Percentiles rank a stretch among this genome's conserved stretches.
These are phyloP conservation scores for Diversispora epigaea DNA, from an alignment of 192 early-diverging fungal genomes.

Conservation along the genomic window DNA sequence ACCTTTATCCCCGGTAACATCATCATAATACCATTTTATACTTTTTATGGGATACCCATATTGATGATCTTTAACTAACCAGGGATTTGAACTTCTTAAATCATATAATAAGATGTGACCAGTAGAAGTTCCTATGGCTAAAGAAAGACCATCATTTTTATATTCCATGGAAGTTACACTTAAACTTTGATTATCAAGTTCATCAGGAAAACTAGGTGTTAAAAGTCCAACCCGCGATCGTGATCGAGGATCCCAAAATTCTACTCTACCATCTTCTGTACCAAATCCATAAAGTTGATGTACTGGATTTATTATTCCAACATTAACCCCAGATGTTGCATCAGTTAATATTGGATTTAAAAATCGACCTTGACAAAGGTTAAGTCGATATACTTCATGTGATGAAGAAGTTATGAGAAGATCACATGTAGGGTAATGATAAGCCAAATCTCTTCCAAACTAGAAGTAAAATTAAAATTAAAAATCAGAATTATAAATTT, in stretches of 20 bases:
- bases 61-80: constrained; percentile 94
- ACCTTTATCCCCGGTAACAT: constrained; percentile 49
- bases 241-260: constrained; percentile 95
- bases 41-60: constrained; percentile 92
- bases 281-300: constrained; percentile 93
- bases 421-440: constrained; percentile 91
- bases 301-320: constrained; percentile 79
- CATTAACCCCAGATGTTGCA: constrained; percentile 66
- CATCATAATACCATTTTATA: constrained; percentile 71
- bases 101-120: constrained; percentile 94
- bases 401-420: constrained; percentile 78
- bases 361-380: constrained; percentile 92
- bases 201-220: constrained; percentile 38
- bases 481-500: constrained; percentile 1
- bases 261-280: constrained; percentile 79
- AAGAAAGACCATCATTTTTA: constrained; percentile 79
- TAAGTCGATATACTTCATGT: constrained; percentile 84
- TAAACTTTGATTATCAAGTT: constrained; percentile 40
- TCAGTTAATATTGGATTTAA: constrained; percentile 78
- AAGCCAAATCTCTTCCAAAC: constrained; percentile 89
- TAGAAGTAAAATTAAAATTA: constrained; percentile 31
- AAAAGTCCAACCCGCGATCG: constrained; percentile 73
- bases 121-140: constrained; percentile 84
- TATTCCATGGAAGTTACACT: constrained; percentile 81
- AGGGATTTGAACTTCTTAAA: constrained; percentile 79